Evolutionary conservation across 306 rosid species (phyloP).

Genomic region (Alnus glutinosa): DNA sequence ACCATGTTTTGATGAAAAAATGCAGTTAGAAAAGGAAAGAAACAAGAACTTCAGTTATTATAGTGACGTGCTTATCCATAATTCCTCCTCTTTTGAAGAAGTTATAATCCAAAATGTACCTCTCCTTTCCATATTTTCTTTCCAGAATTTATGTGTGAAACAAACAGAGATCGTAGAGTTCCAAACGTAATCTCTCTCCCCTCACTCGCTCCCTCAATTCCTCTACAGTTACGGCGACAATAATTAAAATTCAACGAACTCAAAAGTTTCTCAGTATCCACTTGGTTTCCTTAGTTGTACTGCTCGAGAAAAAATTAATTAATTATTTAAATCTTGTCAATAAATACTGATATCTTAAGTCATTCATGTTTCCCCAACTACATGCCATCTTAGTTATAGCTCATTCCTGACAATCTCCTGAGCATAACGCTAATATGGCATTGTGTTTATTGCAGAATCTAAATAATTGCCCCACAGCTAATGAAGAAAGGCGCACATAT

Average conservation of each 20-base stretch:
- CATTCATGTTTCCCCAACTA: not conserved
- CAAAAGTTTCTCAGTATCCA: slow-evolving; percentile 8
- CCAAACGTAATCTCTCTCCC: not conserved
- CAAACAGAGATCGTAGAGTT: not conserved
- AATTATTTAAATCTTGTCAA: not conserved
- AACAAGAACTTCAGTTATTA: not conserved
- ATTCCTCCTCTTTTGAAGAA: not conserved
- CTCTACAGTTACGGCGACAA: not conserved
- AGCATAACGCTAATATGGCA: not conserved
- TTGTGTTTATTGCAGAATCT: not conserved
- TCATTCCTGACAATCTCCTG: not conserved
- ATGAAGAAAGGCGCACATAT: not conserved
- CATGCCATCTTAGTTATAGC: not conserved
- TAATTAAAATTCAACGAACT: slow-evolving; percentile 15
- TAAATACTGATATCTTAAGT: slow-evolving; percentile 8
- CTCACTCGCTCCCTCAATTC: not conserved
- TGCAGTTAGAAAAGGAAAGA: not conserved
- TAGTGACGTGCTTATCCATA: not conserved
- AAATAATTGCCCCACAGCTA: not conserved
- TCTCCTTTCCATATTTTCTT: not conserved
- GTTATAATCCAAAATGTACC: not conserved
- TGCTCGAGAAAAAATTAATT: not conserved
- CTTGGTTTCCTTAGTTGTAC: slow-evolving; percentile 4
- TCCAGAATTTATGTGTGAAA: not conserved
- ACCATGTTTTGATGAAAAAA: not conserved